Base-by-base conservation (phyloP, 495 filamentous ascomycete genomes). In the Sabuloglossum arenarium region DNA sequence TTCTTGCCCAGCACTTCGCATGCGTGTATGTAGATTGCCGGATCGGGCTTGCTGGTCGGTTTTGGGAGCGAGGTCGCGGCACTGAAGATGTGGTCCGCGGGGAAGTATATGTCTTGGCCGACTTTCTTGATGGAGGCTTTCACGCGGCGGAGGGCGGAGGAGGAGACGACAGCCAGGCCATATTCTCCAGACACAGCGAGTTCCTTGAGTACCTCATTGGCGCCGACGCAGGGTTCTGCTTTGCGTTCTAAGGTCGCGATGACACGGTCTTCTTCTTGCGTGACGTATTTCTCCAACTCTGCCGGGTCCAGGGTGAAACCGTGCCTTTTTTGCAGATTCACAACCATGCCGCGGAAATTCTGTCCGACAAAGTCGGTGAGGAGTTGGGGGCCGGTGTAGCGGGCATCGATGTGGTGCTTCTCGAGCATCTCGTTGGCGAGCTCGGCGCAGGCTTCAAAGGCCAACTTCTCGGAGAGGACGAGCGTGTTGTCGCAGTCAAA, bases 401-500 rank as follows among this genome's bases (percentile, higher is more conserved):
- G 82, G 61, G 16, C 19, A 28, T 76, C 61, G 63, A 82, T 74
- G 65, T 75, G 67, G 62, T 80, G 74, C 63, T 77, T 75, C 60
- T 75, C 73, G 61, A 91, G 76, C 68, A 96, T 86, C 70, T 91
- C 80, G 74, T 96, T 96, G 72, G 86, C 81, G 63, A 96, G 76
- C 60, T 91, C 85, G 62, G 89, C 84, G 70, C 89, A 94, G 58
- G 86, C 89, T 71, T 91, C 88, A 69, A 94, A 96, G 69, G 89
- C 89, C 64, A 94, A 75, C 60, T 78, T 79, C 72, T 96, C 89
- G 58, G 86, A 93, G 64, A 93, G 81, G 71, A 88, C 86, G 63
- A 96, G 86, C 55, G 89, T 96, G 76, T 96, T 96, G 79, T 96
- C 89, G 74, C 89, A 96, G 73, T 96, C 89, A 71, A 94, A 81